Percentiles rank a stretch among this genome's conserved stretches.
These are phyloP conservation scores for Wallacemonas sp. DNA, from an alignment of 208 protist genomes.

Conservation along the genomic window DNA sequence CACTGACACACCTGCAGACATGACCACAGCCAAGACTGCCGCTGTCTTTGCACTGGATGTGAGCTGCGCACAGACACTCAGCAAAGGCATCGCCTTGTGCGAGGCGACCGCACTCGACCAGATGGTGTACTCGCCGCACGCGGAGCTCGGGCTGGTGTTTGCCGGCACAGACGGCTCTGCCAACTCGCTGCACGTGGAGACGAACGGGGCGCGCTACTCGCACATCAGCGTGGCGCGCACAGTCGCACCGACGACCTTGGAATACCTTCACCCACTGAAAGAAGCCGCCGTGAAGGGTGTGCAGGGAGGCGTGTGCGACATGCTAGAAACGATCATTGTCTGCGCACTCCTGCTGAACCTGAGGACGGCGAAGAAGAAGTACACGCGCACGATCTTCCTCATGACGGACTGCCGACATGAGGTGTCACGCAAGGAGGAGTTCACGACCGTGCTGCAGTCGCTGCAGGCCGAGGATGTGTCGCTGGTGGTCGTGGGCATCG, in stretches of 20 bases:
- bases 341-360: constrained; percentile 71
- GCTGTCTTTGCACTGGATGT: constrained; percentile 59
- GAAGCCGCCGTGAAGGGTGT: background rate
- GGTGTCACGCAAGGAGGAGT: constrained; percentile 65
- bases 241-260: constrained; percentile 17
- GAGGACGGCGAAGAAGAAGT: constrained; percentile 41
- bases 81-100: constrained; percentile 34
- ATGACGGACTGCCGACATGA: constrained; percentile 76
- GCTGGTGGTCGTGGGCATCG: constrained; percentile 80
- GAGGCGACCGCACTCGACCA: constrained; percentile 21
- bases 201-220: constrained; percentile 8
- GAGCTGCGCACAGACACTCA: constrained; percentile 19
- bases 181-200: constrained; percentile 28
- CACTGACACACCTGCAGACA: too few species aligned
- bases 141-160: constrained; percentile 76
- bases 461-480: constrained; percentile 40
- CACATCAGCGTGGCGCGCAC: constrained; percentile 33
- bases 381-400: constrained; percentile 80
- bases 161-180: constrained; percentile 34
- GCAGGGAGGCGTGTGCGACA: constrained; percentile 26
- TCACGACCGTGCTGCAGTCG: constrained; percentile 37
- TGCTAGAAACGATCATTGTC: constrained; percentile 86
- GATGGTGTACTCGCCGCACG: constrained; percentile 48
- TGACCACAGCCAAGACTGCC: constrained; percentile 26
- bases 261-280: constrained; percentile 14